phyloP scores from a whole-genome alignment of 1,284 basidiomycete genomes.

The Pholiota adiposa region DNA sequence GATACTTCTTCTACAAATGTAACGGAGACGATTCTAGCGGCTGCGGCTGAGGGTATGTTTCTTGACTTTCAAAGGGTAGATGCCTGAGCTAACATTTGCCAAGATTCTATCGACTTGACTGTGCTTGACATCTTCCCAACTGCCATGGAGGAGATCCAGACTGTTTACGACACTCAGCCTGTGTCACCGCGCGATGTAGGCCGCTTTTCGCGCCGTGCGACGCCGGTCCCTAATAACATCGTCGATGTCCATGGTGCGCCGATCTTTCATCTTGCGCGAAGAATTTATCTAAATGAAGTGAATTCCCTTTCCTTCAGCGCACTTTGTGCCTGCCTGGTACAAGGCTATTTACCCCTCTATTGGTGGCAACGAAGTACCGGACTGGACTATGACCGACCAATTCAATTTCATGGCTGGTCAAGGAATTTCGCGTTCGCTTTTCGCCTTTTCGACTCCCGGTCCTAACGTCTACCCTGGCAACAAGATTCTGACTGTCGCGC shows the following conservation, averaged over 20 bases:
- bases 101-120: constrained; percentile 33
- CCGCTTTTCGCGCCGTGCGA: constrained; percentile 19
- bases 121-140: constrained; percentile 28
- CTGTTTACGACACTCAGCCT: constrained; percentile 16
- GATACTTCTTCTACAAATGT: neutral
- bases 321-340: constrained; percentile 39
- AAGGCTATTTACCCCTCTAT: constrained; percentile 32
- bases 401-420: constrained; percentile 34
- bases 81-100: neutral
- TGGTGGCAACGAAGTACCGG: constrained; percentile 34
- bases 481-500: constrained; percentile 31
- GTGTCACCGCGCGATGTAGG: constrained; percentile 11
- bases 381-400: constrained; percentile 31
- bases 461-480: constrained; percentile 35
- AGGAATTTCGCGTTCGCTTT: constrained; percentile 32
- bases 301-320: constrained; percentile 23
- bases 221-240: constrained; percentile 21
- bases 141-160: constrained; percentile 30
- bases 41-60: too few relatives aligned
- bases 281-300: neutral
- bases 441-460: constrained; percentile 37
- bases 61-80: too few relatives aligned
- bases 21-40: neutral
- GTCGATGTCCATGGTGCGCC: constrained; percentile 35
- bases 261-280: too few relatives aligned